phyloP scores from a whole-genome alignment of 176 grass and related monocot genomes.

The Oropetium thomaeum region DNA sequence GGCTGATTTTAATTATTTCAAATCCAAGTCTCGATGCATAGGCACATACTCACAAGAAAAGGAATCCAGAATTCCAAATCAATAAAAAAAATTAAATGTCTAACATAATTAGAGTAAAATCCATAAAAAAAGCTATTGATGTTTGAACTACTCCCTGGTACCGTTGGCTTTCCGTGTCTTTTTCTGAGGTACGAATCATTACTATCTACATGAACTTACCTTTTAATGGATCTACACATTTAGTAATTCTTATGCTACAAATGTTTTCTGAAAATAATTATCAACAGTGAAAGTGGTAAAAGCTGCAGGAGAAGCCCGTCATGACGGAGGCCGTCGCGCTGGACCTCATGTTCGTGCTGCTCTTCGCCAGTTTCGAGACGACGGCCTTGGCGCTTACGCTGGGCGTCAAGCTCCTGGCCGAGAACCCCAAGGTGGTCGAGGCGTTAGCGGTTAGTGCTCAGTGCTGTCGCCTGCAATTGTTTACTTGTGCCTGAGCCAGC shows the following conservation, averaged over 20 bases:
- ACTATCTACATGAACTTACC: too few species aligned
- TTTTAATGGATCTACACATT: too few species aligned
- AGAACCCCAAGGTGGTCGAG: constrained; percentile 56
- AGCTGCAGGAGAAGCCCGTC: constrained; percentile 48
- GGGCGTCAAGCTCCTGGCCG: constrained; percentile 61
- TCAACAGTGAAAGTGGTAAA: too few species aligned
- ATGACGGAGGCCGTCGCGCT: constrained; percentile 54
- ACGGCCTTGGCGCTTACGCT: constrained; percentile 77
- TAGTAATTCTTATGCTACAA: too few species aligned
- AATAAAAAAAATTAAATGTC: not conserved
- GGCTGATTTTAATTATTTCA: not conserved
- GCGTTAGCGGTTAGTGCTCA: constrained; percentile 50
- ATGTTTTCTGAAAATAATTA: too few species aligned
- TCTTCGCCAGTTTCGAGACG: constrained; percentile 75
- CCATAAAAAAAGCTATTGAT: not conserved
- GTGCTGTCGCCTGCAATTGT: constrained; percentile 1
- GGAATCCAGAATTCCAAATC: not conserved
- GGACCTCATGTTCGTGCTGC: constrained; percentile 69
- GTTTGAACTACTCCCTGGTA: not conserved
- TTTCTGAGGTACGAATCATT: too few species aligned
- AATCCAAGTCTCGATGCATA: not conserved
- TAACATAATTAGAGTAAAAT: not conserved
- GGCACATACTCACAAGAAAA: not conserved
- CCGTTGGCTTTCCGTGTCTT: not conserved
- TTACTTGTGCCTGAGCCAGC: constrained; percentile 11